These are phyloP conservation scores for Chalaropsis ovoidea DNA, from an alignment of 2,329 filamentous ascomycete species.

Conservation along the genomic window DNA sequence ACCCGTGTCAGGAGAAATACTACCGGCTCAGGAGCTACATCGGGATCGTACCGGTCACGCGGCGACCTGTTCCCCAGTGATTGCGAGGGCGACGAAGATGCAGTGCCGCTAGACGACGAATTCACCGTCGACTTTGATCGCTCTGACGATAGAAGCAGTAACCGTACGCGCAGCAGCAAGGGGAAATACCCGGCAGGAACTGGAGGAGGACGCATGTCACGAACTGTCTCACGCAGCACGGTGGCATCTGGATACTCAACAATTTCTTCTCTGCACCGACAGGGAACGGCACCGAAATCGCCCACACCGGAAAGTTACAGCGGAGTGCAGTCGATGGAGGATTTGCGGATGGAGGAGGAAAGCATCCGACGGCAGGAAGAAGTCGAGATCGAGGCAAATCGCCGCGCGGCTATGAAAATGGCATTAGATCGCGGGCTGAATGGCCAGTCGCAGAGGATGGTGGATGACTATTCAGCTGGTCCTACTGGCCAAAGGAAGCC, in stretches of 20 bases:
- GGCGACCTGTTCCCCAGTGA: slow-evolving; percentile 89
- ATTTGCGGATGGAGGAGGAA: slow-evolving; percentile 46
- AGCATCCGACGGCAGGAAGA: slow-evolving; percentile 44
- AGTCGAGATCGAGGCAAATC: slow-evolving; percentile 43
- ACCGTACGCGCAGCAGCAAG: slow-evolving; percentile 51
- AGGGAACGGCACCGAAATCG: background rate
- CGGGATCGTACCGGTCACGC: slow-evolving; percentile 74
- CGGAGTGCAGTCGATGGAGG: slow-evolving; percentile 38
- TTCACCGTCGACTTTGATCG: slow-evolving; percentile 75
- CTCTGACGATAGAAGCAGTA: slow-evolving; percentile 64
- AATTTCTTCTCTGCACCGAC: slow-evolving; percentile 28
- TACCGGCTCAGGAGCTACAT: slow-evolving; percentile 67
- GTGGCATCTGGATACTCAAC: slow-evolving; percentile 39
- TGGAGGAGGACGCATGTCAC: slow-evolving; percentile 33
- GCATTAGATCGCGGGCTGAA: slow-evolving; percentile 43
- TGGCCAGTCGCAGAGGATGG: slow-evolving; percentile 11
- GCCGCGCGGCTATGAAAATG: slow-evolving; percentile 43
- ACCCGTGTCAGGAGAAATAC: slow-evolving; percentile 61
- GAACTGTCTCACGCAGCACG: slow-evolving; percentile 51
- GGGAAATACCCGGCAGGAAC: slow-evolving; percentile 42
- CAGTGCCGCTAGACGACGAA: slow-evolving; percentile 84
- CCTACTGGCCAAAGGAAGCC: slow-evolving; percentile 24
- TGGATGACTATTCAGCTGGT: background rate
- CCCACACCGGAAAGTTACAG: slow-evolving; percentile 28
- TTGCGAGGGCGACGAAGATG: slow-evolving; percentile 76